Conservation (phyloP, 306 rosid species). For the Prunus dulcis region DNA sequence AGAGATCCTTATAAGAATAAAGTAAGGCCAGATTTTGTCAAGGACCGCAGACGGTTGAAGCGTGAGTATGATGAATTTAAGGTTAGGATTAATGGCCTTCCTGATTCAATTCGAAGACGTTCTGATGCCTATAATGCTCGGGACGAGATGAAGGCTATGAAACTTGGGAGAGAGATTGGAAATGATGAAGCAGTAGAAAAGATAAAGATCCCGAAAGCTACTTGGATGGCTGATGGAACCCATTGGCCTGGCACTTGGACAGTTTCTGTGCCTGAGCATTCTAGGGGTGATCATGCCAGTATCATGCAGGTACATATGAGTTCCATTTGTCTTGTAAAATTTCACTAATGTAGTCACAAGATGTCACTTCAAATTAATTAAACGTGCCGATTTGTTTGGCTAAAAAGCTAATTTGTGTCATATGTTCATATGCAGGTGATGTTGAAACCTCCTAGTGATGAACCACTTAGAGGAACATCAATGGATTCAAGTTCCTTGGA, state of each 20-base stretch:
- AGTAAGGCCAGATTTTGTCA: constrained; percentile 67
- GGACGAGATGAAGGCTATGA: constrained; percentile 65
- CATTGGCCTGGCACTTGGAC: constrained; percentile 89
- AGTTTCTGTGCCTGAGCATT: constrained; percentile 43
- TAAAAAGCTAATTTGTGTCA: constrained; percentile 5
- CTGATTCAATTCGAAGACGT: constrained; percentile 74
- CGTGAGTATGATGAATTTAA: constrained; percentile 82
- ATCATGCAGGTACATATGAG: constrained; percentile 56
- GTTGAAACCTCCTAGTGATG: constrained; percentile 73
- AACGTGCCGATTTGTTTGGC: background rate
- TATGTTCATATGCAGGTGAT: constrained; percentile 44
- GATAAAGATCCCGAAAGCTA: constrained; percentile 54
- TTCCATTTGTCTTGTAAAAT: background rate
- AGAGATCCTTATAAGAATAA: constrained; percentile 73
- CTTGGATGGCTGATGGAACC: constrained; percentile 79
- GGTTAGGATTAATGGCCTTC: constrained; percentile 68
- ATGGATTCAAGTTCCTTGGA: constrained; percentile 43
- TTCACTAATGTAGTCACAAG: background rate
- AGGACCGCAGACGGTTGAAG: constrained; percentile 71
- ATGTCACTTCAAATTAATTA: too few relatives aligned
- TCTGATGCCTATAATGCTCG: constrained; percentile 65
- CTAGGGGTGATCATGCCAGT: constrained; percentile 81
- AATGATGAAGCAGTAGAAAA: constrained; percentile 47
- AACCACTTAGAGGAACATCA: constrained; percentile 45
- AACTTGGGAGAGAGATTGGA: constrained; percentile 45